Base-by-base conservation (phyloP, 140 eudicot genomes). In the Cichorium intybus region DNA sequence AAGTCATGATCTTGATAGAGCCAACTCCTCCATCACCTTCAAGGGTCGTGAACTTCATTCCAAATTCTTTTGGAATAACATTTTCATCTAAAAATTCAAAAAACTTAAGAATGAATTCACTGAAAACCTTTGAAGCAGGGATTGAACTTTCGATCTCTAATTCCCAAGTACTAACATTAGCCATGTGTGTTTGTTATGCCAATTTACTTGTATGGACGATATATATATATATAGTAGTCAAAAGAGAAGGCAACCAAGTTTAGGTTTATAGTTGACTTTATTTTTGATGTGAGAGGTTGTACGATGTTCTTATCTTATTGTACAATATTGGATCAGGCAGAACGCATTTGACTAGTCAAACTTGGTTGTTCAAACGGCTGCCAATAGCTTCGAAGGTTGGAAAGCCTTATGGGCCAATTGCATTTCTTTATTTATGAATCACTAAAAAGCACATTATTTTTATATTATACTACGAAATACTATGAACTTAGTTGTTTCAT, bases 11-110 rank as follows among this genome's bases (percentile, higher is more conserved):
- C 16, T 65, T 65, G 60, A 65, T 24, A 0, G 37, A 33, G 12
- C 65, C 65, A 35, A 35, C 65, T 3, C 65, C 65, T 34, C 73
- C 74, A 56, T 55, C 65, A 17, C 74, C 74, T 55, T 68, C 74
- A 16, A 55, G 7, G 12, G 45, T 68, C 10, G 33, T 33, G 45
- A 68, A 8, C 47, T 3, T 7, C 10, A 26, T 23, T 16, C 55
- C 54, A 41, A 68, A 56, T 9, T 68, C 46, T 68, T 4, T 12
- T 53, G 73, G 63, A 24, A 54, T 34, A 51, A 54, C 41, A n/a
- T 23, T 67, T 26, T 67, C 8, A 9, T 28, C 54, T 1, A 54
- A 0, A 14, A 53, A 67, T 26, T 67, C 56, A 6, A 67, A 37
- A 11, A 18, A 39, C 45, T n/a, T 24, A 7, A 68, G 56, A 16